Evolutionary conservation across 805 yeast species (phyloP).

Genomic region (Candida jianshihensis): DNA sequence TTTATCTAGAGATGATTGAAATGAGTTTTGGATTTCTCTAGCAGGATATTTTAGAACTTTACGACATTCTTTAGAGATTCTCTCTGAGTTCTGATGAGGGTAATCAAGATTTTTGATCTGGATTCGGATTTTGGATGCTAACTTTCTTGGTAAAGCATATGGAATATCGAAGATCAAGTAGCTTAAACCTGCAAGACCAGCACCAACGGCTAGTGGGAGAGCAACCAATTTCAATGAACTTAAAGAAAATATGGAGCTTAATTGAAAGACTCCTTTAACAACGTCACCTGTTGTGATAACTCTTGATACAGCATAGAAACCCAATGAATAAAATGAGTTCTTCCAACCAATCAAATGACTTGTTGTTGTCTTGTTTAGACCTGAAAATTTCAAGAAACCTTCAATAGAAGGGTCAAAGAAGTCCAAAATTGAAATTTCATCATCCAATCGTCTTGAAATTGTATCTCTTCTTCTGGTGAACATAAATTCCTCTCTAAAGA

Average conservation of each 20-base stretch:
- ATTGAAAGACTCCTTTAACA: constrained; percentile 27
- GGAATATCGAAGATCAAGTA: constrained; percentile 79
- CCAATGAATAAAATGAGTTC: constrained; percentile 23
- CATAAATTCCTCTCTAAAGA: constrained; percentile 72
- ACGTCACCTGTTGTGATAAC: constrained; percentile 30
- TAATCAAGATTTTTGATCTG: constrained; percentile 68
- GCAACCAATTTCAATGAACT: constrained; percentile 38
- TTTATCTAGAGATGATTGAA: constrained; percentile 60
- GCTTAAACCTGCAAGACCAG: constrained; percentile 45
- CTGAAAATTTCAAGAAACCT: constrained; percentile 36
- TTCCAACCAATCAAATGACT: constrained; percentile 22
- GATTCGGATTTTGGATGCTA: constrained; percentile 60
- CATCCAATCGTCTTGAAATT: constrained; percentile 48
- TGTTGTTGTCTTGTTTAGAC: constrained; percentile 22
- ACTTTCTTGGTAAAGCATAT: constrained; percentile 77
- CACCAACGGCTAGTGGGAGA: constrained; percentile 45
- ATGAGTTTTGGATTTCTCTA: constrained; percentile 67
- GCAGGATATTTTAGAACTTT: constrained; percentile 77
- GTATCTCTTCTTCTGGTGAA: constrained; percentile 68
- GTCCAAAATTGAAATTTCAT: constrained; percentile 60
- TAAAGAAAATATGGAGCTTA: constrained; percentile 31
- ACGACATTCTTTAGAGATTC: constrained; percentile 78
- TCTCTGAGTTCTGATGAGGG: constrained; percentile 65
- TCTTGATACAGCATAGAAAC: constrained; percentile 23
- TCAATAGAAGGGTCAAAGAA: constrained; percentile 72